Conservation (phyloP, 192 early-diverging fungal species). For the Ambispora gerdemannii region DNA sequence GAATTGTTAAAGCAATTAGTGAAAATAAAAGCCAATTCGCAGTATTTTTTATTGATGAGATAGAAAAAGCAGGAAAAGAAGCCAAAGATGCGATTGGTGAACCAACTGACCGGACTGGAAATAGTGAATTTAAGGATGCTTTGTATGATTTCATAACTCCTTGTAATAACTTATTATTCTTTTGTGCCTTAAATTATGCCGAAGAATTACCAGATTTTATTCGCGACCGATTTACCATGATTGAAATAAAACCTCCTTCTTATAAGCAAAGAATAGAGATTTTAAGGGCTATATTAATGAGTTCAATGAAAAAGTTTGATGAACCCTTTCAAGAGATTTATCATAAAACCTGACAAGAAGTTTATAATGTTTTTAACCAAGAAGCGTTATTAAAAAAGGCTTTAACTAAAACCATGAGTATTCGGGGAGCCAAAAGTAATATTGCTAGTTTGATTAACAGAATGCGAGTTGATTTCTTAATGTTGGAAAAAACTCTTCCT, state of each 20-base stretch:
- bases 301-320: background rate
- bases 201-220: conserved; percentile 18
- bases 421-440: conserved; percentile 21
- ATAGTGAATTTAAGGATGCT: conserved; percentile 15
- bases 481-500: background rate
- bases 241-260: conserved; percentile 10
- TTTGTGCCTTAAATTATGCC: conserved; percentile 16
- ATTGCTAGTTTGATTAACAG: conserved; percentile 15
- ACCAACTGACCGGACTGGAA: background rate
- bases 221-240: conserved; percentile 13
- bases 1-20: conserved; percentile 13
- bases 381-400: conserved; percentile 19
- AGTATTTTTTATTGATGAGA: conserved; percentile 13
- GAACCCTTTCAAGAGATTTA: conserved; percentile 14
- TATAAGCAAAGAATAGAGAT: conserved; percentile 22
- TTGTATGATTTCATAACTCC: conserved; percentile 12
- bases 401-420: conserved; percentile 21
- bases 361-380: background rate
- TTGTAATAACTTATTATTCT: conserved; percentile 3
- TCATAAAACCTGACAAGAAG: conserved; percentile 6
- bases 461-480: conserved; percentile 9
- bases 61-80: conserved; percentile 16
- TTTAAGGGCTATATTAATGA: conserved; percentile 3
- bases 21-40: conserved; percentile 1
- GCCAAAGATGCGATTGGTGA: conserved; percentile 17